Evolutionary conservation across 441 rosid genomes (phyloP).

Genomic region (Corymbia calophylla): DNA sequence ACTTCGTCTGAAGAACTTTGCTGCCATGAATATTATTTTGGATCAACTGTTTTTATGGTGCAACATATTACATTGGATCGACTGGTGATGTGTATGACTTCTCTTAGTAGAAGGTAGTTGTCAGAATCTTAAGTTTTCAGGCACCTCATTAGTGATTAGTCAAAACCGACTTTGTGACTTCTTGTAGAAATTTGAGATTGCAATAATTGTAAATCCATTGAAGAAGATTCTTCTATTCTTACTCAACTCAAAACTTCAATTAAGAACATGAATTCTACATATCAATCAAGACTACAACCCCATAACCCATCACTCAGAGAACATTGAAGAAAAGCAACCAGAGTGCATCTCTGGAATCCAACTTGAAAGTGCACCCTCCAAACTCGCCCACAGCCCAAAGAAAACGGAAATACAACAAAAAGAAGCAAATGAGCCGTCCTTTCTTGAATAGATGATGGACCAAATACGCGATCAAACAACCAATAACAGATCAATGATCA

Average conservation of each 20-base stretch:
- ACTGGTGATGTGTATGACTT: neutral
- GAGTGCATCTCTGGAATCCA: neutral
- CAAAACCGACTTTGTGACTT: neutral
- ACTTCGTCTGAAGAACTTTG: neutral
- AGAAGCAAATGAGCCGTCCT: neutral
- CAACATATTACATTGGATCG: neutral
- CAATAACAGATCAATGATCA: rapidly evolving
- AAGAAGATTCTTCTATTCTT: neutral
- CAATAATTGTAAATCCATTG: neutral
- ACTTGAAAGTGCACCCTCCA: neutral
- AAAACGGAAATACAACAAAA: neutral
- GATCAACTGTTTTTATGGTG: neutral
- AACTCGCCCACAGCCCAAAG: neutral
- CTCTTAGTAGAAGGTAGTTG: neutral
- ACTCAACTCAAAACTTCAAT: rapidly evolving
- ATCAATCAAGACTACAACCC: neutral
- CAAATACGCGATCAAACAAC: neutral
- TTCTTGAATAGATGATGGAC: neutral
- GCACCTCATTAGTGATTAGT: neutral
- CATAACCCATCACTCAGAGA: neutral
- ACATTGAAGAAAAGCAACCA: neutral
- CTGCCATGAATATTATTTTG: neutral
- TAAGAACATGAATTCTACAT: neutral
- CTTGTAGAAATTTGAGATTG: neutral
- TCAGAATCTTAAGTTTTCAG: neutral